Evolutionary conservation across 2,329 filamentous ascomycete genomes (phyloP).

Genomic region (Fusarium tuaranense): DNA sequence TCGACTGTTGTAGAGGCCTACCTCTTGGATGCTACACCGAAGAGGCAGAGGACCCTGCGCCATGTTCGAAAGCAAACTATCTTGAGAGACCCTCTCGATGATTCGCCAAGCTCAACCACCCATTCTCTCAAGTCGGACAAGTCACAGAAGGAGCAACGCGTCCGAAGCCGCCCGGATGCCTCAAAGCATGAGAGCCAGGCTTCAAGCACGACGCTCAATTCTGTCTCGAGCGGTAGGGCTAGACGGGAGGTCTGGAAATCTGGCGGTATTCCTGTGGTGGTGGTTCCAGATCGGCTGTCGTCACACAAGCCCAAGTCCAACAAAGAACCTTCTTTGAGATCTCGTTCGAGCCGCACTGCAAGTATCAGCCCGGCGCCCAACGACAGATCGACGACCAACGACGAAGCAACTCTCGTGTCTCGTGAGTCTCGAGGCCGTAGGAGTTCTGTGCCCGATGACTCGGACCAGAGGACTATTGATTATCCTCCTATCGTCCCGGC

Average conservation of each 20-base stretch:
- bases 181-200: conserved; percentile 59
- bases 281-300: conserved; percentile 69
- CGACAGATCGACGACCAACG: conserved; percentile 56
- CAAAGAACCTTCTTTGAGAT: conserved; percentile 67
- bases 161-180: conserved; percentile 43
- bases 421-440: conserved; percentile 54
- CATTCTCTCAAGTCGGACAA: conserved; percentile 25
- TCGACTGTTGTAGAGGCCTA: conserved; percentile 71
- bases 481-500: conserved; percentile 68
- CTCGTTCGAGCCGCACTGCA: conserved; percentile 69
- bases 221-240: conserved; percentile 65
- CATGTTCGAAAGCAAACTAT: conserved; percentile 69
- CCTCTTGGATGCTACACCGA: conserved; percentile 61
- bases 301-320: conserved; percentile 65
- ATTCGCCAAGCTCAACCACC: conserved; percentile 18
- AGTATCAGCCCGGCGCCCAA: conserved; percentile 64
- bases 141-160: conserved; percentile 44
- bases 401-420: conserved; percentile 57
- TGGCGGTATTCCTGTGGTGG: conserved; percentile 71
- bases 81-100: conserved; percentile 58
- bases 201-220: conserved; percentile 62
- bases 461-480: conserved; percentile 69
- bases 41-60: conserved; percentile 66
- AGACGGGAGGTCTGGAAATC: conserved; percentile 70
- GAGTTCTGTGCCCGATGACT: conserved; percentile 61